phyloP scores from a whole-genome alignment of 305 asterid genomes.

The Fraxinus sp. region DNA sequence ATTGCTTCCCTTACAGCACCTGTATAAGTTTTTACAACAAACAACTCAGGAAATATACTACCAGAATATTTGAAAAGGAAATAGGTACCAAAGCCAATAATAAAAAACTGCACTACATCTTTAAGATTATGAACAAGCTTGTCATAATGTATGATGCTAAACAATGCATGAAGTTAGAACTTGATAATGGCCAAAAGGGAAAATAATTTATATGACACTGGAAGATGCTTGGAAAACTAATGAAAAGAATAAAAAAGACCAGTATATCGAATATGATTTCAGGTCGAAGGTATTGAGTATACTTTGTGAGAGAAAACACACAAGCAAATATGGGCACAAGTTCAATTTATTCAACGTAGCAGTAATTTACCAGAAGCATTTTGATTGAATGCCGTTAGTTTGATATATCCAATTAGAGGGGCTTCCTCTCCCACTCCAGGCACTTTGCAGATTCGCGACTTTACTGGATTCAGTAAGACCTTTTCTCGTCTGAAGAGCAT shows the following conservation, averaged over 20 bases:
- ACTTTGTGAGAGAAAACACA: slow-evolving; percentile 1
- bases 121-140: slow-evolving; percentile 13
- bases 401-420: slow-evolving; percentile 81
- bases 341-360: slow-evolving; percentile 15
- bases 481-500: slow-evolving; percentile 76
- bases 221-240: slow-evolving; percentile 4
- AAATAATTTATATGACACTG: background rate
- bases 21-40: slow-evolving; percentile 28
- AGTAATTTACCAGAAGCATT: slow-evolving; percentile 78
- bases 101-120: background rate
- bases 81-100: background rate
- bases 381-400: slow-evolving; percentile 87
- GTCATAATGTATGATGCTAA: background rate
- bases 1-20: slow-evolving; percentile 95
- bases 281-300: slow-evolving; percentile 2
- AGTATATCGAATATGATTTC: background rate
- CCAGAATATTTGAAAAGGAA: background rate
- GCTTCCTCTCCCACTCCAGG: slow-evolving; percentile 60
- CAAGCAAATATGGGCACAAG: background rate
- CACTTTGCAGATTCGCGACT: slow-evolving; percentile 75
- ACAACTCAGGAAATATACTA: background rate
- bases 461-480: slow-evolving; percentile 84
- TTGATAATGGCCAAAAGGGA: slow-evolving; percentile 18
- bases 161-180: slow-evolving; percentile 1
- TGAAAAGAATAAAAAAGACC: background rate